Conservation (phyloP, 805 yeast genomes). For the Nakazawaea pomicola region DNA sequence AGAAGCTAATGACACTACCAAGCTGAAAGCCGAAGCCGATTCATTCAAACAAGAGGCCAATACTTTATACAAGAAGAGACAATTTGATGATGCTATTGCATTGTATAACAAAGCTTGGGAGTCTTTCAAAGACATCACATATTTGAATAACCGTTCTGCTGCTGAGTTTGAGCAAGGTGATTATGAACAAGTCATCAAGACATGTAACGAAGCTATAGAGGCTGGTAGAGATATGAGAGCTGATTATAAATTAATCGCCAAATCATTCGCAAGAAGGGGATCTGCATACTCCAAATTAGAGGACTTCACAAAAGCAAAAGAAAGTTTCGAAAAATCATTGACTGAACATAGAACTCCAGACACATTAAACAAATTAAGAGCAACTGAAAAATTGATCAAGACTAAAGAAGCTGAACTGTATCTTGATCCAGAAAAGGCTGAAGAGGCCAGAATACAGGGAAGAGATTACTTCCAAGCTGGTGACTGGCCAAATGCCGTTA, state of each 20-base stretch:
- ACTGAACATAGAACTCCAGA: conserved; percentile 98
- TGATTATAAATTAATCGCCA: conserved; percentile 87
- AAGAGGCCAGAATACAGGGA: conserved; percentile 91
- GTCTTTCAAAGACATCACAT: conserved; percentile 77
- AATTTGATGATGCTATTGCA: conserved; percentile 90
- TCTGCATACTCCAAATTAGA: conserved; percentile 71
- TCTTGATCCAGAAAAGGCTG: conserved; percentile 88
- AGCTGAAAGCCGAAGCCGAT: conserved; percentile 50
- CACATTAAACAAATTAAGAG: conserved; percentile 78
- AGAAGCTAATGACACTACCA: conserved; percentile 20
- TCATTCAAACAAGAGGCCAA: conserved; percentile 82
- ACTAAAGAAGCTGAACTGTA: conserved; percentile 71
- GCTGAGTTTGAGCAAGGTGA: conserved; percentile 97
- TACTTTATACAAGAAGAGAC: conserved; percentile 73
- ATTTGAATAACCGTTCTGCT: conserved; percentile 93
- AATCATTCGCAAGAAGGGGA: conserved; percentile 91
- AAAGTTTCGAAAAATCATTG: conserved; percentile 79
- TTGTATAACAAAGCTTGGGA: conserved; percentile 86
- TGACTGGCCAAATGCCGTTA: conserved; percentile 96
- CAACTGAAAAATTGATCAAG: conserved; percentile 82
- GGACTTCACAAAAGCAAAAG: conserved; percentile 68
- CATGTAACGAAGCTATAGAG: conserved; percentile 80
- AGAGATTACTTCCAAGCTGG: conserved; percentile 83
- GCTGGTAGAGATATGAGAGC: conserved; percentile 87
- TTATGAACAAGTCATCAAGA: conserved; percentile 74